Conservation (phyloP, 495 filamentous ascomycete species). For the Hypoxylon subgilvum region DNA sequence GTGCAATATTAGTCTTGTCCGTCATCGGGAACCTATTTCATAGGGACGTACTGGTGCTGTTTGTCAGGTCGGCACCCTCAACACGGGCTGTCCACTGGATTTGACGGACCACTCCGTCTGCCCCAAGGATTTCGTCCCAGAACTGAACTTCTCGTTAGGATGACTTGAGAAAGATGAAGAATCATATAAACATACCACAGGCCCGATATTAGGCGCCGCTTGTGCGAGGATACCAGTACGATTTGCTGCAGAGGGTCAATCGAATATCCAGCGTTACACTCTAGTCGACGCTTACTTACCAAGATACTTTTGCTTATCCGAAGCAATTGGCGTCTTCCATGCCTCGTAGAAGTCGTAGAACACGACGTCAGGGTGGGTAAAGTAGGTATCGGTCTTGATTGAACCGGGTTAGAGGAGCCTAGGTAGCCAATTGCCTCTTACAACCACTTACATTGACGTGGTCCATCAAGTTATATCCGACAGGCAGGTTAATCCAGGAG, state of each 20-base stretch:
- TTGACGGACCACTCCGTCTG: slow-evolving; percentile 69
- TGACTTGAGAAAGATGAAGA: background rate
- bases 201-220: slow-evolving; percentile 71
- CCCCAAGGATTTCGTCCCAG: slow-evolving; percentile 64
- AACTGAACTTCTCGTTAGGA: slow-evolving; percentile 38
- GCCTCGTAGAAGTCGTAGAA: slow-evolving; percentile 73
- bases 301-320: slow-evolving; percentile 49
- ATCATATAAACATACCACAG: slow-evolving; percentile 53
- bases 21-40: background rate
- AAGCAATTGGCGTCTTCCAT: slow-evolving; percentile 52
- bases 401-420: slow-evolving; percentile 1
- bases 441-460: slow-evolving; percentile 62
- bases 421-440: background rate
- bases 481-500: slow-evolving; percentile 74
- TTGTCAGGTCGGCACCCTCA: slow-evolving; percentile 56
- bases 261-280: slow-evolving; percentile 15
- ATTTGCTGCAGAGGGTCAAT: slow-evolving; percentile 45
- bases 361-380: slow-evolving; percentile 65
- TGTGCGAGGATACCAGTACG: slow-evolving; percentile 70
- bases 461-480: slow-evolving; percentile 76
- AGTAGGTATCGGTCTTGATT: slow-evolving; percentile 64
- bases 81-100: slow-evolving; percentile 70
- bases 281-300: slow-evolving; percentile 26
- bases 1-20: slow-evolving; percentile 19
- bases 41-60: slow-evolving; percentile 47